Evolutionary conservation across 2,329 filamentous ascomycete species (phyloP).

Genomic region (Talaromyces piceae): DNA sequence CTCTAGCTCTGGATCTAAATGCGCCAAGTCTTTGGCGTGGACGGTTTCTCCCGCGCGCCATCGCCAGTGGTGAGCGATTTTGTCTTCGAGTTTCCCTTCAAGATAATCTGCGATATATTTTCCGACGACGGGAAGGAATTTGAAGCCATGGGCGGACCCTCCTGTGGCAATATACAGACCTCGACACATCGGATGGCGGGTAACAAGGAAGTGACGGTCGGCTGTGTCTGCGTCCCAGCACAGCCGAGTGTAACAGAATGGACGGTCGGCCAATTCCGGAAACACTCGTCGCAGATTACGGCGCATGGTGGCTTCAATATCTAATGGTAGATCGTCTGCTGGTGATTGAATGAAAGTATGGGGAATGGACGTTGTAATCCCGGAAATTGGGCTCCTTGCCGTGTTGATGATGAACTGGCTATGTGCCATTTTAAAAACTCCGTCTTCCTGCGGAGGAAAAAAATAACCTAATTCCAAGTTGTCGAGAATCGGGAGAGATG

Average conservation of each 20-base stretch:
- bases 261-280: constrained; percentile 5
- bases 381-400: constrained; percentile 5
- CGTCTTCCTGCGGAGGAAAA: constrained; percentile 22
- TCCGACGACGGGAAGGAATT: constrained; percentile 57
- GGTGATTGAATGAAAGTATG: constrained; percentile 6
- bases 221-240: constrained; percentile 57
- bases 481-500: constrained; percentile 47
- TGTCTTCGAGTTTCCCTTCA: constrained; percentile 19
- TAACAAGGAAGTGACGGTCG: constrained; percentile 56
- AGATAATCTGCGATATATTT: constrained; percentile 42
- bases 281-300: constrained; percentile 7
- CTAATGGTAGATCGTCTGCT: constrained; percentile 3
- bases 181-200: constrained; percentile 42
- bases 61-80: constrained; percentile 5
- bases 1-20: constrained; percentile 20
- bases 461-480: constrained; percentile 8
- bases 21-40: constrained; percentile 16
- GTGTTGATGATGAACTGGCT: constrained; percentile 53
- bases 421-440: constrained; percentile 56
- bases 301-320: constrained; percentile 9
- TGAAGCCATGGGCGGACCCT: constrained; percentile 59
- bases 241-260: constrained; percentile 34
- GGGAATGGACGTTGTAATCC: constrained; percentile 5
- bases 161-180: constrained; percentile 55
- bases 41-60: constrained; percentile 11